Conservation (phyloP, 2,329 filamentous ascomycete genomes). For the Alternaria sp. region DNA sequence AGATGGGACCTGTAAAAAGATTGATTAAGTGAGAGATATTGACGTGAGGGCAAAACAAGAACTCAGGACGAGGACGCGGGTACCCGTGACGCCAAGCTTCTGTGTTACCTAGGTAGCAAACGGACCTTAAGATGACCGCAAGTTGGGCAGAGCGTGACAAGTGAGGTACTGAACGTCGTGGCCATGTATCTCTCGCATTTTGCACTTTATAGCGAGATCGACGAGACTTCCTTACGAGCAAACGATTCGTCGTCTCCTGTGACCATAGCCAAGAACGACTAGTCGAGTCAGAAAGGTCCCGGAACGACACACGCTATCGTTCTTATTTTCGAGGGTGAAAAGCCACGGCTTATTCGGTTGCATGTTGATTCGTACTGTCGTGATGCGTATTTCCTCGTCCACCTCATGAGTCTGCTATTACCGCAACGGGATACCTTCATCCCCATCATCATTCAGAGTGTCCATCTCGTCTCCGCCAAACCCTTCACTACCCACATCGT, state of each 20-base stretch:
- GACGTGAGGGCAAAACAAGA: background rate
- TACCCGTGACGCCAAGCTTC: background rate
- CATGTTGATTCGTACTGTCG: background rate
- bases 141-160: background rate
- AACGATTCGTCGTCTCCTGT: background rate
- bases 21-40: background rate
- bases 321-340: background rate
- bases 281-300: background rate
- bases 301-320: background rate
- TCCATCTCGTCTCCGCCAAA: conserved; percentile 26
- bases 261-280: background rate
- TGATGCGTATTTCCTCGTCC: background rate
- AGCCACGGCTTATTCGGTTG: background rate
- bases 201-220: background rate
- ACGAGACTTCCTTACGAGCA: background rate
- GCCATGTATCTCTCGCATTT: background rate
- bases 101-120: background rate
- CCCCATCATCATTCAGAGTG: conserved; percentile 4
- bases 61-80: background rate
- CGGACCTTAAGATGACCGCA: background rate
- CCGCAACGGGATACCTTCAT: conserved; percentile 9
- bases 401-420: background rate
- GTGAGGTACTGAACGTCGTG: background rate
- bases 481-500: conserved; percentile 47
- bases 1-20: background rate